These are phyloP conservation scores for Aegilops sharonensis DNA, from an alignment of 176 grass and related monocot genomes.

Conservation along the genomic window DNA sequence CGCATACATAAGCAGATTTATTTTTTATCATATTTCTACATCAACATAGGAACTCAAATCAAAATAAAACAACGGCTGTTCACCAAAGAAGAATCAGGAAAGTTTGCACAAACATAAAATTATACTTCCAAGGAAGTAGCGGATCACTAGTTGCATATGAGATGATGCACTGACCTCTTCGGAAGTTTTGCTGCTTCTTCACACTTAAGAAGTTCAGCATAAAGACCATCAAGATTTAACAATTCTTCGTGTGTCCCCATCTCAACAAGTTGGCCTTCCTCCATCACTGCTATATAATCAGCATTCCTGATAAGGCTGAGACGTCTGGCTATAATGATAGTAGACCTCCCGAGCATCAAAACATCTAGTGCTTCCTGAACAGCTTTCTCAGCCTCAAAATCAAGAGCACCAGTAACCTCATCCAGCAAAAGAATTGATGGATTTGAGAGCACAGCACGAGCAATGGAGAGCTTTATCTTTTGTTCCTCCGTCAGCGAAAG, in stretches of 20 bases:
- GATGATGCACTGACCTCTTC: constrained; percentile 66
- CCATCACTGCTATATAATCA: constrained; percentile 99
- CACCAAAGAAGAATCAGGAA: too few species aligned
- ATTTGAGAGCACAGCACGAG: constrained; percentile 95
- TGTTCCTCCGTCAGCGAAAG: constrained; percentile 88
- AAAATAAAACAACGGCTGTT: not conserved
- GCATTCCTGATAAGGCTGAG: constrained; percentile 97
- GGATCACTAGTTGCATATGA: not conserved
- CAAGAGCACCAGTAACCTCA: constrained; percentile 94
- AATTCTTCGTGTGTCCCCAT: constrained; percentile 99
- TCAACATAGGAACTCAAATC: not conserved
- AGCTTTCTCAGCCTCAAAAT: constrained; percentile 96
- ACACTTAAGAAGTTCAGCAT: constrained; percentile 91
- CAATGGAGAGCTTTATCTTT: constrained; percentile 98
- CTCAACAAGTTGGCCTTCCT: constrained; percentile 97
- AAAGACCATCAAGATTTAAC: constrained; percentile 87
- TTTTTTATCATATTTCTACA: not conserved
- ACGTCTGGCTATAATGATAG: constrained; percentile 94
- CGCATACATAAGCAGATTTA: not conserved
- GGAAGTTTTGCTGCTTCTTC: constrained; percentile 95
- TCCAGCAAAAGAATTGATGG: constrained; percentile 92
- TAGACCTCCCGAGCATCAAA: constrained; percentile 90
- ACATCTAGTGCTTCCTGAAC: constrained; percentile 94
- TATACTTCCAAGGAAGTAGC: not conserved
- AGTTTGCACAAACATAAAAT: not conserved